A percentile compares a stretch with the other conserved stretches of the same genome.
Evolutionary conservation across 2,329 filamentous ascomycete genomes (phyloP).

Genomic region (Talaromyces rugulosus): DNA sequence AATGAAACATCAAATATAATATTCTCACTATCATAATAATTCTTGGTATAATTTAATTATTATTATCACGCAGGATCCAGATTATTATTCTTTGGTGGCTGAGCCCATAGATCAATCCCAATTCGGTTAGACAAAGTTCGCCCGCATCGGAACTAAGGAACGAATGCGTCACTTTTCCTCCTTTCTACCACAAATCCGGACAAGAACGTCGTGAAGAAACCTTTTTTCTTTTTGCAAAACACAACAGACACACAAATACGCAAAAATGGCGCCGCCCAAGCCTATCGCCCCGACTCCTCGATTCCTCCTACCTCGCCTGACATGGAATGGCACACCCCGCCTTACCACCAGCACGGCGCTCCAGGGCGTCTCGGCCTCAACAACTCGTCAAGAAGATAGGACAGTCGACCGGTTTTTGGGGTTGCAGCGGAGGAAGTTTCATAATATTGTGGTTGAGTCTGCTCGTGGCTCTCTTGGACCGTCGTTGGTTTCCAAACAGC

Average conservation of each 20-base stretch:
- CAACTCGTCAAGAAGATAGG: constrained; percentile 14
- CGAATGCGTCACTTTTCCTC: neutral
- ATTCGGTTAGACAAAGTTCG: neutral
- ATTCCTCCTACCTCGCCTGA: constrained; percentile 39
- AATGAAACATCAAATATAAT: neutral
- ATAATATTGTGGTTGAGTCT: constrained; percentile 10
- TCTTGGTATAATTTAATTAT: no score
- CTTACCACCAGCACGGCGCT: constrained; percentile 26
- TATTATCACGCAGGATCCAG: no score
- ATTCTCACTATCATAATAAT: neutral
- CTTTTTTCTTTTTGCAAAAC: neutral
- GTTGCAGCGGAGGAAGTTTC: constrained; percentile 19
- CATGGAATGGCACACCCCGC: constrained; percentile 36
- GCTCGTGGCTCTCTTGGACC: constrained; percentile 13
- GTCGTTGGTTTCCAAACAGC: neutral
- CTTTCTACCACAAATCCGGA: neutral
- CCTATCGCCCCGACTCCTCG: constrained; percentile 41
- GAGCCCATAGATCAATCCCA: neutral
- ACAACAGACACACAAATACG: neutral
- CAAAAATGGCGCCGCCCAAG: constrained; percentile 39
- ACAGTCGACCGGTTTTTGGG: constrained; percentile 17
- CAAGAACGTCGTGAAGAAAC: neutral
- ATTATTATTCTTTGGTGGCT: neutral
- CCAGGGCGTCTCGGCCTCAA: constrained; percentile 22
- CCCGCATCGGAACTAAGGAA: neutral